These are phyloP conservation scores for Ruellia speciosa DNA, from an alignment of 305 asterid genomes.

Conservation along the genomic window DNA sequence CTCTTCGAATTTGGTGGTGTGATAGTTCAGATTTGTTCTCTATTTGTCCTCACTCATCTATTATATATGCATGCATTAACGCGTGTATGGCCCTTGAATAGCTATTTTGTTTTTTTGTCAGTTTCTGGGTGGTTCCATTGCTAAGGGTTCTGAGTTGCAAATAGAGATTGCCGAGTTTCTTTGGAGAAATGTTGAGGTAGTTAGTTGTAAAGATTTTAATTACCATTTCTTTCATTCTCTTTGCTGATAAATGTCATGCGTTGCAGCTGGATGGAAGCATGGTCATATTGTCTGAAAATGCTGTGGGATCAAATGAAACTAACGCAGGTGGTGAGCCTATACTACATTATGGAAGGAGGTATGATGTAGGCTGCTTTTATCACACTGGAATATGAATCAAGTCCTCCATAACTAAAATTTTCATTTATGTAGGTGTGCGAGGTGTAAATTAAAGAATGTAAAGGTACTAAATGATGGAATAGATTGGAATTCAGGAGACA, in stretches of 20 bases:
- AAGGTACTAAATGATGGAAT: conserved; percentile 71
- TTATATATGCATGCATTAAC: neutral
- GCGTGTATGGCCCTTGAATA: neutral
- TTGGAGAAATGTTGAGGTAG: conserved; percentile 93
- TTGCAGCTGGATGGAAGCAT: conserved; percentile 91
- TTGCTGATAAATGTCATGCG: conserved; percentile 27
- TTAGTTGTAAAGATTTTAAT: conserved; percentile 16
- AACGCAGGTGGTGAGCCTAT: conserved; percentile 54
- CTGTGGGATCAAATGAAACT: conserved; percentile 51
- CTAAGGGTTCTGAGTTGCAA: conserved; percentile 85
- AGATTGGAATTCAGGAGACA: conserved; percentile 71
- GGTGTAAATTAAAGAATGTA: conserved; percentile 81
- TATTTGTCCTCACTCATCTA: conserved; percentile 11
- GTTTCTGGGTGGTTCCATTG: conserved; percentile 85
- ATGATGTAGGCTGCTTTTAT: conserved; percentile 21
- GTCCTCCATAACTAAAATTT: conserved; percentile 18
- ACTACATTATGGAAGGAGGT: conserved; percentile 84
- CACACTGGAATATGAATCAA: conserved; percentile 17
- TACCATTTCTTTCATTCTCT: conserved; percentile 17
- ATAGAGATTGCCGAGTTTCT: conserved; percentile 83
- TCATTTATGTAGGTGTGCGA: conserved; percentile 55
- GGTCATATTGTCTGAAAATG: conserved; percentile 68
- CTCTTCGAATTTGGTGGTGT: conserved; percentile 17
- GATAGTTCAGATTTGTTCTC: conserved; percentile 18
- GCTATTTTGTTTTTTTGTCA: conserved; percentile 27